phyloP scores from a whole-genome alignment of 352 stramenopile genomes.

The Nothophytophthora sp. region DNA sequence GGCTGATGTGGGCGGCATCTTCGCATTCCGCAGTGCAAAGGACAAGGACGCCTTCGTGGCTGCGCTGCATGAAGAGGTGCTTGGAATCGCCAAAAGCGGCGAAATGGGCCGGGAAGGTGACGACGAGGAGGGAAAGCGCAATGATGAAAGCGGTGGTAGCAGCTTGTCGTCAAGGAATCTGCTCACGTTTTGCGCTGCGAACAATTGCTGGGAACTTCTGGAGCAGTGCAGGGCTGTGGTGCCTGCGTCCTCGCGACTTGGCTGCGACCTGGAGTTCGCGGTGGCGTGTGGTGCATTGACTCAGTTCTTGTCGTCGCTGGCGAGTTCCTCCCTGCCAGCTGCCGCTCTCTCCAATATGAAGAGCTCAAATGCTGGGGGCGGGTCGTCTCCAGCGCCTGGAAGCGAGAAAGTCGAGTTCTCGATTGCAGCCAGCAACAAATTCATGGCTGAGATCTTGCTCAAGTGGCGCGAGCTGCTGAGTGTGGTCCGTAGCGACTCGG shows the following conservation, averaged over 20 bases:
- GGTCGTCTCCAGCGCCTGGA: constrained; percentile 6
- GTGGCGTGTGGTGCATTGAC: constrained; percentile 41
- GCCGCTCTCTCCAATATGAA: constrained; percentile 7
- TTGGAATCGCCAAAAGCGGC: background rate
- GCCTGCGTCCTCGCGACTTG: constrained; percentile 19
- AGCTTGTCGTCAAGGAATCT: constrained; percentile 37
- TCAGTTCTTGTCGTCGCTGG: constrained; percentile 47
- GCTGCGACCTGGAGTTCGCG: constrained; percentile 47
- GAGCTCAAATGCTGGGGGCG: background rate
- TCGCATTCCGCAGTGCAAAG: constrained; percentile 36
- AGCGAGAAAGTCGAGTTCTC: constrained; percentile 37
- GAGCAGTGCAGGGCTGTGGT: constrained; percentile 32
- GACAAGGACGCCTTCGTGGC: constrained; percentile 37
- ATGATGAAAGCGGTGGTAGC: background rate
- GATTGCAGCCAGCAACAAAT: constrained; percentile 40
- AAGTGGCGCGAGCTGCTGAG: constrained; percentile 39
- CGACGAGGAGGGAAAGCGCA: constrained; percentile 1
- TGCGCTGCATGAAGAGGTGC: constrained; percentile 31
- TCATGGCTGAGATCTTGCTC: constrained; percentile 46
- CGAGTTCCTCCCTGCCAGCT: constrained; percentile 17
- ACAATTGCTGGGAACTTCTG: constrained; percentile 61
- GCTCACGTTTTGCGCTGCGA: constrained; percentile 49
- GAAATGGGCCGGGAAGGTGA: too few species aligned
- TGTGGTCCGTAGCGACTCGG: constrained; percentile 1
- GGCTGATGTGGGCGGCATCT: constrained; percentile 51